A percentile compares a stretch with the other conserved stretches of the same genome.
phyloP scores from a whole-genome alignment of 2,329 filamentous ascomycete species.

The Paraconiothyrium sp. region DNA sequence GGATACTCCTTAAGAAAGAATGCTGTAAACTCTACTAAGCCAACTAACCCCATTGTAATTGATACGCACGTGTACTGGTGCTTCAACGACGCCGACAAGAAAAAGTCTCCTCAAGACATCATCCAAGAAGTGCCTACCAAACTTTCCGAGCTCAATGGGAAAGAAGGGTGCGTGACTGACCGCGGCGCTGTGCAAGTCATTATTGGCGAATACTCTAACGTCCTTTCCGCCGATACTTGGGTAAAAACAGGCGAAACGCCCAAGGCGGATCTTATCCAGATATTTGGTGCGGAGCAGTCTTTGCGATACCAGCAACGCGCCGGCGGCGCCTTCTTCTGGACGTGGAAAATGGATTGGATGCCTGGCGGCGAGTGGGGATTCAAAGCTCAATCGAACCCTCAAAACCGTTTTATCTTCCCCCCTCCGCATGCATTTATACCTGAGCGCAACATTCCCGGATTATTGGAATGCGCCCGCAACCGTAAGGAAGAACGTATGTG shows the following conservation, averaged over 20 bases:
- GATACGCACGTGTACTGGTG: slow-evolving; percentile 70
- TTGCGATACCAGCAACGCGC: slow-evolving; percentile 59
- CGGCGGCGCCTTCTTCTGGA: slow-evolving; percentile 68
- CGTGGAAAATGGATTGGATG: slow-evolving; percentile 70
- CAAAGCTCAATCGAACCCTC: slow-evolving; percentile 58
- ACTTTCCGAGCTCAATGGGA: slow-evolving; percentile 57
- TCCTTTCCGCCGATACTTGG: slow-evolving; percentile 62
- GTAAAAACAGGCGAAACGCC: slow-evolving; percentile 44
- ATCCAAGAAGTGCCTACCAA: slow-evolving; percentile 57
- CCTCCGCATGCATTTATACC: slow-evolving; percentile 43
- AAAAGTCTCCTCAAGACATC: slow-evolving; percentile 62
- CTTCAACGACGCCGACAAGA: slow-evolving; percentile 63
- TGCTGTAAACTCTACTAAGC: slow-evolving; percentile 35
- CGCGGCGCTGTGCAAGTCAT: slow-evolving; percentile 62
- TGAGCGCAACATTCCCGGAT: slow-evolving; percentile 44
- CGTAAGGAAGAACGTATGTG: slow-evolving; percentile 49
- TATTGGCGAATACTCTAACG: slow-evolving; percentile 68
- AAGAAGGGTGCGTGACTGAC: slow-evolving; percentile 59
- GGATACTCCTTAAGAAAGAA: slow-evolving; percentile 58
- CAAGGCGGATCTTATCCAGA: slow-evolving; percentile 52
- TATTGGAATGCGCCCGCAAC: slow-evolving; percentile 53
- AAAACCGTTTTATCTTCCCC: slow-evolving; percentile 43
- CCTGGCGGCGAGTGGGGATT: slow-evolving; percentile 71
- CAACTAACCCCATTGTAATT: slow-evolving; percentile 61
- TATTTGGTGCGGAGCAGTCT: slow-evolving; percentile 61